Evolutionary conservation across 2,329 filamentous ascomycete genomes (phyloP).

Genomic region (Colletotrichum sp.): DNA sequence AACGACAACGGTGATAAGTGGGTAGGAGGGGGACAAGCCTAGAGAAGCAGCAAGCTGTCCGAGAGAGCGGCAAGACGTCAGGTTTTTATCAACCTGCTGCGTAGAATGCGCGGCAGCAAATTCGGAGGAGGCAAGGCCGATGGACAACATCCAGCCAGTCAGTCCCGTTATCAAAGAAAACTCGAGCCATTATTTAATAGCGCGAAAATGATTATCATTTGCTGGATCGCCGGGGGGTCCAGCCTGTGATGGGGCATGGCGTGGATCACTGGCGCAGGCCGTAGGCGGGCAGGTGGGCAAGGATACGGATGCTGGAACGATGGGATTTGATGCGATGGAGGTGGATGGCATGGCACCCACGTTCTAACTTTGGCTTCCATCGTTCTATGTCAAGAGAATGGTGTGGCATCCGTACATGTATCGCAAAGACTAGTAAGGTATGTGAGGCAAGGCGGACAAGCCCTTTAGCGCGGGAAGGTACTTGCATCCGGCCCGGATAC

Average conservation of each 20-base stretch:
- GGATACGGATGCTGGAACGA: neutral
- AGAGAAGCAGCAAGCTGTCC: neutral
- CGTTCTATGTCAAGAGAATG: neutral
- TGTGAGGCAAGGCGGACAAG: neutral
- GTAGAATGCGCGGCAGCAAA: neutral
- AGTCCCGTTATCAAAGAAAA: conserved; percentile 17
- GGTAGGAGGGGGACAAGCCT: neutral
- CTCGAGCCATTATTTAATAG: conserved; percentile 21
- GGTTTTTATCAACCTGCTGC: conserved; percentile 11
- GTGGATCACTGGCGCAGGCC: neutral
- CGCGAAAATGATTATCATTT: conserved; percentile 21
- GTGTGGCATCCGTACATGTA: neutral
- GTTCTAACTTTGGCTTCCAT: neutral
- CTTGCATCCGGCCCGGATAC: neutral
- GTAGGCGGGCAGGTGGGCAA: neutral
- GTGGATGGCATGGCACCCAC: neutral
- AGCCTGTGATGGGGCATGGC: neutral
- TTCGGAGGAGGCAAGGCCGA: neutral
- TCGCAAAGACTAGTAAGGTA: neutral
- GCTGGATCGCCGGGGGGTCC: conserved; percentile 9
- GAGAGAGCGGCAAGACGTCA: neutral
- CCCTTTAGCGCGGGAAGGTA: neutral
- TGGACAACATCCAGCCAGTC: neutral
- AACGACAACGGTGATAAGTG: neutral
- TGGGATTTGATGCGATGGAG: neutral